Conservation (phyloP, 208 protist genomes). For the Crithidia brevicula region DNA sequence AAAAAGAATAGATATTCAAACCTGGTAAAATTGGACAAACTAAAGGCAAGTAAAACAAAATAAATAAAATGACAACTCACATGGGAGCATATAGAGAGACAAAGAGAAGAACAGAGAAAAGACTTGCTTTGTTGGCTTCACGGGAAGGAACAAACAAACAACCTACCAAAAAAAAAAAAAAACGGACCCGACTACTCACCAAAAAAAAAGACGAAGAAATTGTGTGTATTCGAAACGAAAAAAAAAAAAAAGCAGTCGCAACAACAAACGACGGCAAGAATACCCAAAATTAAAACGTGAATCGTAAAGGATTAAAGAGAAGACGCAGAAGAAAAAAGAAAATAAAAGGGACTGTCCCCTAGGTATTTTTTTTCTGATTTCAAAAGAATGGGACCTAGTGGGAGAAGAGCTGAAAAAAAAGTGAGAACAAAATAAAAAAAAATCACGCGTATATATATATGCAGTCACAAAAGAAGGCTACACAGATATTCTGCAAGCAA, state of each 20-base stretch:
- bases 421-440: constrained; percentile 3
- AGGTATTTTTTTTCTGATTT: background rate
- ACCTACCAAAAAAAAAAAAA: background rate
- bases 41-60: background rate
- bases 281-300: background rate
- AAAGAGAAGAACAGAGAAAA: background rate
- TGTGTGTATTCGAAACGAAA: background rate
- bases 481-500: too few relatives aligned
- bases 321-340: background rate
- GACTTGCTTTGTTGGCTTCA: too few relatives aligned
- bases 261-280: background rate
- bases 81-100: too few relatives aligned
- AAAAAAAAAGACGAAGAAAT: background rate
- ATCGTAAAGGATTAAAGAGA: too few relatives aligned
- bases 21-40: too few relatives aligned
- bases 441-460: constrained; percentile 5
- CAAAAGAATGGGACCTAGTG: background rate
- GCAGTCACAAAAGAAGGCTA: too few relatives aligned
- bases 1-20: background rate
- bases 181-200: background rate
- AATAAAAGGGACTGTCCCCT: background rate
- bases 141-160: too few relatives aligned
- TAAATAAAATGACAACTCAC: too few relatives aligned
- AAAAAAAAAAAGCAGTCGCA: background rate
- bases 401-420: background rate